Conservation (phyloP, 2,329 filamentous ascomycete genomes). For the Colletotrichum abscissum region DNA sequence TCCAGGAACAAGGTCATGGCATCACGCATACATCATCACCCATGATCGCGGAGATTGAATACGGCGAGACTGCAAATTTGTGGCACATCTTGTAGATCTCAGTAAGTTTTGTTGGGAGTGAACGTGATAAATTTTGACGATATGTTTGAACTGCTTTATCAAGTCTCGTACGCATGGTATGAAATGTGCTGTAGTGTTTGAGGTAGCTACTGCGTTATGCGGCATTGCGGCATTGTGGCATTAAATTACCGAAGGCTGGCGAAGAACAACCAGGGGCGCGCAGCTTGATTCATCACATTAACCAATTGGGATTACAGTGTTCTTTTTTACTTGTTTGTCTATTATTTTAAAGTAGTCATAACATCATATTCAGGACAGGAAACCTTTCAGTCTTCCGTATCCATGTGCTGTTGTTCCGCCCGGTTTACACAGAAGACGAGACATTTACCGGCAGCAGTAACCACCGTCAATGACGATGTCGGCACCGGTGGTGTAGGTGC, state of each 20-base stretch:
- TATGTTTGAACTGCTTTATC: no score
- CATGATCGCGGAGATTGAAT: not conserved
- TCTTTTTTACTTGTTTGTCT: not conserved
- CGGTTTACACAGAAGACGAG: not conserved
- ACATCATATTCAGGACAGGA: constrained; percentile 20
- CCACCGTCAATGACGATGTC: constrained; percentile 80
- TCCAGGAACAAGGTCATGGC: not conserved
- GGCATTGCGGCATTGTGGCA: not conserved
- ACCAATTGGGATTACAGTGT: not conserved
- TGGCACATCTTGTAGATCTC: no score
- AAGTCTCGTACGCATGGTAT: no score
- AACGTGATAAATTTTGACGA: no score
- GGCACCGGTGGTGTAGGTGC: constrained; percentile 78
- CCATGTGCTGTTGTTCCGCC: constrained; percentile 19
- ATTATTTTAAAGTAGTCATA: constrained; percentile 19
- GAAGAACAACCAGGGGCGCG: no score
- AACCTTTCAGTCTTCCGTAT: not conserved
- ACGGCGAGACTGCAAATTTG: not conserved
- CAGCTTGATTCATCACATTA: not conserved
- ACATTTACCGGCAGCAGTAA: constrained; percentile 61
- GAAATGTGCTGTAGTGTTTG: no score
- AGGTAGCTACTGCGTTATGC: no score
- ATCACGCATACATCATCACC: constrained; percentile 3
- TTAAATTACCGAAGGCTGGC: no score
- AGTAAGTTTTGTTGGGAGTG: no score